Evolutionary conservation across 441 rosid species (phyloP), one percentile per base, ranked within the genome.

Genomic region (Geranium incanum): DNA sequence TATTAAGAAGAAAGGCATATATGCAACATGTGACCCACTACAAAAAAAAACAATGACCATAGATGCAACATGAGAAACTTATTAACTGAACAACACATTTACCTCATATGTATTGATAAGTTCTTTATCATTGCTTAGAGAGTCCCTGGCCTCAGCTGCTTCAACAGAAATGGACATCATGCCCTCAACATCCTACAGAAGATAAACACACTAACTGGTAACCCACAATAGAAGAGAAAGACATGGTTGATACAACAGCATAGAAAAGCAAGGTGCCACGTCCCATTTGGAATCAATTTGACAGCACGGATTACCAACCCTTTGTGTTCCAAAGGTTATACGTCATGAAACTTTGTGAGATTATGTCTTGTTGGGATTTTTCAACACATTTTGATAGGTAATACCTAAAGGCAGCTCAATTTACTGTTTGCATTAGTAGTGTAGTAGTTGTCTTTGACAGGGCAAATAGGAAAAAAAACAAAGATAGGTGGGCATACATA

Each of bases 151-250:
- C 77, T 85, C 97, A 69, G 97, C 80, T 78, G 98, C 98, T 88
- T 95, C 99, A 74, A 88, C 95, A 64, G 99, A 95, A 74, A 95
- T 95, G 23, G 99, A 95, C 98, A 95, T 88, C 99, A 95, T 95
- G 78, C 99, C 98, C 82, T 95, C 98, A 70, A 93, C 91, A 87
- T 93, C 99, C 98, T 93, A 81, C 66, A 78, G 71, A 55, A 50
- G 67, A 70, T 60, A 59, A 73, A 73, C 70, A 71, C 36, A 68
- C 72, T 45, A 55, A 19, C 16, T 33, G 73, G 7, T 70, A 9
- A 36, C 71, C 64, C 63, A 28, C 48, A 15, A 59, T 38, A 65
- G 36, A 39, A 67, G 65, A 21, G 21, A 36, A 38, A 37, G 37
- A 66, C 9, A 65, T 65, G 59, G 68, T 9, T 23, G 13, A 13